Base-by-base conservation (phyloP, 1,284 basidiomycete species). In the Pseudozyma flocculosa region DNA sequence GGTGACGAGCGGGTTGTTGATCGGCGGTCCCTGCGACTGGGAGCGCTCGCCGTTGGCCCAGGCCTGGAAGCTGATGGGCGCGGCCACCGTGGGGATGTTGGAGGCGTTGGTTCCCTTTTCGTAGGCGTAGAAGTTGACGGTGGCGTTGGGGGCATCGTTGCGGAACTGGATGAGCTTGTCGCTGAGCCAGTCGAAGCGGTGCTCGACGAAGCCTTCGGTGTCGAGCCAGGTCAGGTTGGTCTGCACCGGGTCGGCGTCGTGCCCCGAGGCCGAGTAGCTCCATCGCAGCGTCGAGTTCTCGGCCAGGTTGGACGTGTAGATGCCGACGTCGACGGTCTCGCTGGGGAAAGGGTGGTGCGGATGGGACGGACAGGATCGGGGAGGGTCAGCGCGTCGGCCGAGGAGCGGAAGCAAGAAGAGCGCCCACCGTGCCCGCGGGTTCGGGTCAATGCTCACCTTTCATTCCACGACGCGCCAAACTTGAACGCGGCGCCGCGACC, bases 161-260 rank as follows among this genome's bases (percentile, higher is more conserved):
- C 55, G 47, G 54, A 68, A 68, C 47, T 60, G 57, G 15, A 65
- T 45, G 18, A 61, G 36, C 3, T 48, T 51, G n/a, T 54, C 46
- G 22, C 54, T 50, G 21, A 68, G 45, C 72, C 72, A 73, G 44
- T 72, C 72, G 40, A 73, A 63, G 19, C 64, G 64, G 45, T 73
- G 70, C 46, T 73, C 70, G 41, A 59, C 47, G 24, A 52, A 60
- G 39, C 54, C 58, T 4, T 56, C n/a, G n/a, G n/a, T 54, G 36
- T 50, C 61, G 11, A 58, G 54, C n/a, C 50, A 60, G 2, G 58
- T 59, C n/a, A 68, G 50, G 53, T 72, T 68, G 42, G 36, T 30
- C 41, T 56, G 59, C 45, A 66, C 45, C 7, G 69, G 67, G 9
- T 53, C 38, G 21, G 61, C 54, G 19, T 54, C 54, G 5, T 50